Conservation (phyloP, 1,139 yeast genomes). For the Barnettozyma hawaiiensis region DNA sequence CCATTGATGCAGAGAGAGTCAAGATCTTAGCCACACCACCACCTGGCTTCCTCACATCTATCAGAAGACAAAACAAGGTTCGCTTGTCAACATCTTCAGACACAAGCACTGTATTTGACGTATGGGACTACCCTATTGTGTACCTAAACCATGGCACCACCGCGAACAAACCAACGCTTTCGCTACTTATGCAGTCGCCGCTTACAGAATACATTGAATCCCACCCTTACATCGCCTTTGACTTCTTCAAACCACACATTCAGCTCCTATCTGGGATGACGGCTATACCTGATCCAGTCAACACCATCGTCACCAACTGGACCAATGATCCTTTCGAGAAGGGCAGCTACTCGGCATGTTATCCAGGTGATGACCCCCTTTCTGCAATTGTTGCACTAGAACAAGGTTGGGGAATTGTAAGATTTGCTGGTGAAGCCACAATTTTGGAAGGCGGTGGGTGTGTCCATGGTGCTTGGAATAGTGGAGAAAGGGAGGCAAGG, state of each 20-base stretch:
- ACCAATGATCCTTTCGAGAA: slow-evolving; percentile 59
- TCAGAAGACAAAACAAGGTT: slow-evolving; percentile 6
- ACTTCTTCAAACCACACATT: slow-evolving; percentile 39
- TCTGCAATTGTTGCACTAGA: slow-evolving; percentile 50
- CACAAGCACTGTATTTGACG: not conserved
- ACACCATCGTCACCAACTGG: slow-evolving; percentile 60
- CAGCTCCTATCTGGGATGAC: slow-evolving; percentile 21
- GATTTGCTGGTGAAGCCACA: slow-evolving; percentile 88
- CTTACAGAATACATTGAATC: slow-evolving; percentile 49
- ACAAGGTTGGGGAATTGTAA: slow-evolving; percentile 49
- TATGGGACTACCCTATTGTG: slow-evolving; percentile 47
- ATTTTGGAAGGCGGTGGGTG: slow-evolving; percentile 76
- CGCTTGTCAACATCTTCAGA: slow-evolving; percentile 8
- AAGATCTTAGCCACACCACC: slow-evolving; percentile 40
- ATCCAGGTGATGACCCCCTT: slow-evolving; percentile 63
- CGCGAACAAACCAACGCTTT: slow-evolving; percentile 42
- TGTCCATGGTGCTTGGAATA: slow-evolving; percentile 71
- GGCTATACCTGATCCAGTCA: slow-evolving; percentile 41
- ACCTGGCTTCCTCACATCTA: slow-evolving; percentile 14
- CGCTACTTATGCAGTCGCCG: slow-evolving; percentile 64
- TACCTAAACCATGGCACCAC: slow-evolving; percentile 40
- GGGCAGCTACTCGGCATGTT: slow-evolving; percentile 72
- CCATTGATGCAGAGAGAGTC: slow-evolving; percentile 43
- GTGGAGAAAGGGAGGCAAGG: slow-evolving; percentile 67
- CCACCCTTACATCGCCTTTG: slow-evolving; percentile 37